Conservation (phyloP, 2,329 filamentous ascomycete genomes). For the Alternaria dauci region DNA sequence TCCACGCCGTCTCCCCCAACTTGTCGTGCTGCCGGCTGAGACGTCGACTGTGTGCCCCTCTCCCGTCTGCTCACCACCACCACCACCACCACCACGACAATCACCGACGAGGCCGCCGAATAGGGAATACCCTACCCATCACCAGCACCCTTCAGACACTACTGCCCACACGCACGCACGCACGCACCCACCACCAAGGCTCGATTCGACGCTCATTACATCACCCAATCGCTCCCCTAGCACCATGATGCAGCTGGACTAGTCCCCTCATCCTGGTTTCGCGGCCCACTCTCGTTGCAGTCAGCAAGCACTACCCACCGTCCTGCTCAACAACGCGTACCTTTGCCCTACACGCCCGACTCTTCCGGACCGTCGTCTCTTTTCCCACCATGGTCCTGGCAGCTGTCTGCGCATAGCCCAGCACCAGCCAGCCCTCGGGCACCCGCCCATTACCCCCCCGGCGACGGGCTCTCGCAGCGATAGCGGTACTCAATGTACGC, state of each 20-base stretch:
- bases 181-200: neutral
- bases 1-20: conserved; percentile 2
- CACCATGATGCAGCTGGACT: conserved; percentile 39
- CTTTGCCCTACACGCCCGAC: conserved; percentile 14
- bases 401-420: conserved; percentile 41
- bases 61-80: conserved; percentile 12
- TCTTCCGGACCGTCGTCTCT: conserved; percentile 13
- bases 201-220: conserved; percentile 24
- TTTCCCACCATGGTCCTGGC: conserved; percentile 46
- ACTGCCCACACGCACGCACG: neutral
- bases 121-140: neutral
- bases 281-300: conserved; percentile 15
- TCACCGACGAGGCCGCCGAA: neutral
- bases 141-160: neutral
- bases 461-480: conserved; percentile 19
- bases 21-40: conserved; percentile 18
- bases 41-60: conserved; percentile 24
- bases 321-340: conserved; percentile 15
- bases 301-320: conserved; percentile 16
- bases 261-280: conserved; percentile 18
- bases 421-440: conserved; percentile 41
- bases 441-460: conserved; percentile 26
- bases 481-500: conserved; percentile 18
- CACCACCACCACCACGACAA: neutral
- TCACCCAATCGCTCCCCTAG: conserved; percentile 36